These are phyloP conservation scores for Chaetoceros tenuissimus DNA, from an alignment of 108 stramenopile genomes.

Conservation along the genomic window DNA sequence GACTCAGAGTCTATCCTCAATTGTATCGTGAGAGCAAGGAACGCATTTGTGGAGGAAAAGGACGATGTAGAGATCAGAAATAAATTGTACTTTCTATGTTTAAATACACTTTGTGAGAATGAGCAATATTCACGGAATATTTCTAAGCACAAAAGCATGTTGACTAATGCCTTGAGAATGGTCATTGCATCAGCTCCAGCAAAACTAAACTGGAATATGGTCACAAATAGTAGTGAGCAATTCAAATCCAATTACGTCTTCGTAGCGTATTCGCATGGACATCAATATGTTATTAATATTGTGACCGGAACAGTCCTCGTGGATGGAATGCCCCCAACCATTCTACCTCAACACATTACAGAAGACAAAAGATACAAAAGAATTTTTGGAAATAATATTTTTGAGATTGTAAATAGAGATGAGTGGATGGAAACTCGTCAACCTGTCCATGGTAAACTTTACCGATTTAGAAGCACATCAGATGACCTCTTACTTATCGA, in stretches of 20 bases:
- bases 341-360: constrained; percentile 24
- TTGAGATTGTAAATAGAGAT: constrained; percentile 19
- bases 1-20: not conserved
- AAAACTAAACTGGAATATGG: constrained; percentile 10
- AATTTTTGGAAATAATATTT: constrained; percentile 19
- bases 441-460: constrained; percentile 14
- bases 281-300: constrained; percentile 29
- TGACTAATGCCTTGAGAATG: constrained; percentile 9
- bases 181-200: constrained; percentile 8
- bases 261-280: constrained; percentile 4
- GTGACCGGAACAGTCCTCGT: constrained; percentile 39
- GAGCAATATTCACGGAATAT: constrained; percentile 2
- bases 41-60: not conserved
- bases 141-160: not conserved
- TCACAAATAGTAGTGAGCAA: not conserved
- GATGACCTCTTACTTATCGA: not conserved
- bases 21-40: not conserved
- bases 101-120: not conserved
- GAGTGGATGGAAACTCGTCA: constrained; percentile 16
- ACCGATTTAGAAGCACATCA: constrained; percentile 9
- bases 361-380: constrained; percentile 13
- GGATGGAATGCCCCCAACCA: constrained; percentile 37
- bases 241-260: not conserved
- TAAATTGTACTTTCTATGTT: not conserved
- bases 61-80: not conserved